A percentile compares a stretch with the other conserved stretches of the same genome.
Evolutionary conservation across 108 stramenopile genomes (phyloP).

Genomic region (Nitzschia inconspicua): DNA sequence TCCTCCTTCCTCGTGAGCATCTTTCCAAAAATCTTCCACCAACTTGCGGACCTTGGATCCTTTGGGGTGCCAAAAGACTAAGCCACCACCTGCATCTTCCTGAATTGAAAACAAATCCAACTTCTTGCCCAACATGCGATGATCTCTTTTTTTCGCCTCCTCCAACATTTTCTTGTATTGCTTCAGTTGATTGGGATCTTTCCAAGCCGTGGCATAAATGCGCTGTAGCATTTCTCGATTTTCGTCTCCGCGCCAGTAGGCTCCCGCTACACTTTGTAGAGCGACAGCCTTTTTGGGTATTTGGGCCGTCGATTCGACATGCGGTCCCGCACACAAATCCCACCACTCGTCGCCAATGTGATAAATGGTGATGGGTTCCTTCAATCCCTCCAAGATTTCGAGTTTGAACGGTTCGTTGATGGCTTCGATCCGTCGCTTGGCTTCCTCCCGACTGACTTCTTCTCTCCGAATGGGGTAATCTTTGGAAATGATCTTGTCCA

Average conservation of each 20-base stretch:
- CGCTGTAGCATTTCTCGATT: conserved; percentile 90
- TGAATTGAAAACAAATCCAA: conserved; percentile 96
- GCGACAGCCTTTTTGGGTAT: conserved; percentile 83
- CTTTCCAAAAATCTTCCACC: conserved; percentile 96
- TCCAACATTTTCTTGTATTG: conserved; percentile 86
- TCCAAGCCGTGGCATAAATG: conserved; percentile 97
- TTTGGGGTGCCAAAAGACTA: conserved; percentile 89
- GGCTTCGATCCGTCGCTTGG: conserved; percentile 74
- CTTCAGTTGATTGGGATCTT: conserved; percentile 79
- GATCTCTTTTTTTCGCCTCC: conserved; percentile 97
- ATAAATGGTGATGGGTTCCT: conserved; percentile 96
- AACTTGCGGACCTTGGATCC: conserved; percentile 84
- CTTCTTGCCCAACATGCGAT: conserved; percentile 94
- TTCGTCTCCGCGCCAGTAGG: conserved; percentile 99
- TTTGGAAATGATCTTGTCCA: conserved; percentile 93
- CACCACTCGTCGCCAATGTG: conserved; percentile 96
- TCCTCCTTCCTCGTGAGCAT: conserved; percentile 65
- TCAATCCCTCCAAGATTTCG: conserved; percentile 90
- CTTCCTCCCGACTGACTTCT: conserved; percentile 91
- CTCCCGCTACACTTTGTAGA: conserved; percentile 90
- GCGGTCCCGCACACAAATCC: conserved; percentile 98
- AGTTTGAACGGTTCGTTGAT: conserved; percentile 92
- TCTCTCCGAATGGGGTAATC: conserved; percentile 85
- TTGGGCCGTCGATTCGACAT: conserved; percentile 86
- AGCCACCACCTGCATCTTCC: conserved; percentile 83